These are phyloP conservation scores for Scutellaria galericulata DNA, from an alignment of 257 asterid genomes.

Conservation along the genomic window DNA sequence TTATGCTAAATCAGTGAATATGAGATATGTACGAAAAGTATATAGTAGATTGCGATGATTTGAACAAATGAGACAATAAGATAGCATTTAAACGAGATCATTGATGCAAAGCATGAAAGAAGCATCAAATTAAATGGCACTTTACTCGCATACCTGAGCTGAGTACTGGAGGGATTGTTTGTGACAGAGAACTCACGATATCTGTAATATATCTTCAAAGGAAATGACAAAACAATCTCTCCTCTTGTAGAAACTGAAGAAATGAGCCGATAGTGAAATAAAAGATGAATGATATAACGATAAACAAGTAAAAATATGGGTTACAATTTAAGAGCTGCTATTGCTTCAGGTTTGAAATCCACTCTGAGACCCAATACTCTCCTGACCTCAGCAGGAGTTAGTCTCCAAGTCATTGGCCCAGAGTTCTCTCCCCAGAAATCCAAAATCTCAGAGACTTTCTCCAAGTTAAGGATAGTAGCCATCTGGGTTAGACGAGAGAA, in stretches of 20 bases:
- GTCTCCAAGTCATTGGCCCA: slow-evolving; percentile 98
- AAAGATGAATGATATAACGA: not conserved
- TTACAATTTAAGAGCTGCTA: slow-evolving; percentile 87
- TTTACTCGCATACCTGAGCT: not conserved
- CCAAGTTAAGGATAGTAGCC: slow-evolving; percentile 93
- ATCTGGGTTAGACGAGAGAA: slow-evolving; percentile 92
- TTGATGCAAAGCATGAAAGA: not conserved
- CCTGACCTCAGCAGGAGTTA: slow-evolving; percentile 96
- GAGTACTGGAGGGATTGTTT: not conserved
- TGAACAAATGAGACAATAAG: not conserved
- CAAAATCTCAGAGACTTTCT: slow-evolving; percentile 91
- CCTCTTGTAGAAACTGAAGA: not conserved
- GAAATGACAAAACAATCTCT: not conserved
- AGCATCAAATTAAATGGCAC: not conserved
- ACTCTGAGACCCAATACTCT: slow-evolving; percentile 86
- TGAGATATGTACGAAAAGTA: not conserved
- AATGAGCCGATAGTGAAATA: not conserved
- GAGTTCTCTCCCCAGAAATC: slow-evolving; percentile 99
- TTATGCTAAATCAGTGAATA: not conserved
- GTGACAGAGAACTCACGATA: not conserved
- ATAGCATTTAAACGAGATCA: not conserved
- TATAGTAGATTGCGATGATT: not conserved
- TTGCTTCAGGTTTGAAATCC: slow-evolving; percentile 91
- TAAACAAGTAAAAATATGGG: not conserved
- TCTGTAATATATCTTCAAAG: not conserved